A percentile compares a stretch with the other conserved stretches of the same genome.
phyloP scores from a whole-genome alignment of 768 basidiomycete genomes.

The Trametes villosa region DNA sequence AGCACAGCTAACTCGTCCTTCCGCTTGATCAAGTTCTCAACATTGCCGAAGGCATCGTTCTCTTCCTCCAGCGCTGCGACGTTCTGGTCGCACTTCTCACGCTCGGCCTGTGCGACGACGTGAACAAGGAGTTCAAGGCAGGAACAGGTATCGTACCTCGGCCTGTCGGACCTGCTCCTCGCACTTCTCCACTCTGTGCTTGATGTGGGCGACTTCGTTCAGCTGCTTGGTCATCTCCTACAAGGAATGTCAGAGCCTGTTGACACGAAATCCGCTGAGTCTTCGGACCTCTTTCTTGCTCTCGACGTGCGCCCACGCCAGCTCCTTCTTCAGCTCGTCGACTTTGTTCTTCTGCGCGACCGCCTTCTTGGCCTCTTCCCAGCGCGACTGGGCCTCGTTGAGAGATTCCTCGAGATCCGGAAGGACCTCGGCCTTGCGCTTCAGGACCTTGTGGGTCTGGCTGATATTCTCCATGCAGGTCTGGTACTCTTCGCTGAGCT shows the following conservation, averaged over 20 bases:
- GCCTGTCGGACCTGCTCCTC: conserved; percentile 43
- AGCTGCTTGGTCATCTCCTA: conserved; percentile 51
- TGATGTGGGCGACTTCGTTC: conserved; percentile 44
- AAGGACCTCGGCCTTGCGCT: conserved; percentile 74
- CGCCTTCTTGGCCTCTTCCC: conserved; percentile 76
- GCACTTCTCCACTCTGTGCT: conserved; percentile 45
- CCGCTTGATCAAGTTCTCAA: conserved; percentile 45
- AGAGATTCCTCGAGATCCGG: conserved; percentile 72
- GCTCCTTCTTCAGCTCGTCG: conserved; percentile 74
- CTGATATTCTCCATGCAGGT: conserved; percentile 73
- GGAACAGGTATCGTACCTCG: conserved; percentile 38
- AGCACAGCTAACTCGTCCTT: conserved; percentile 42
- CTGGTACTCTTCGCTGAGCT: conserved; percentile 88
- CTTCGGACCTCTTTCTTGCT: conserved; percentile 64
- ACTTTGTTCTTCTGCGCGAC: conserved; percentile 69
- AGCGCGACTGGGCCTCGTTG: conserved; percentile 59
- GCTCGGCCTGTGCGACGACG: neutral
- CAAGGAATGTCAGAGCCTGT: neutral
- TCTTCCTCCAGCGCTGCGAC: conserved; percentile 46
- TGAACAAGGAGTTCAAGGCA: conserved; percentile 8
- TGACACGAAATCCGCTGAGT: neutral
- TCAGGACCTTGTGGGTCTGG: conserved; percentile 65
- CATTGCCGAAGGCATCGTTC: conserved; percentile 47
- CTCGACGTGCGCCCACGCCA: conserved; percentile 87
- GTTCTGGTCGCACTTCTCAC: conserved; percentile 2